phyloP scores from a whole-genome alignment of 768 basidiomycete genomes.

The Naganishia kalamii region DNA sequence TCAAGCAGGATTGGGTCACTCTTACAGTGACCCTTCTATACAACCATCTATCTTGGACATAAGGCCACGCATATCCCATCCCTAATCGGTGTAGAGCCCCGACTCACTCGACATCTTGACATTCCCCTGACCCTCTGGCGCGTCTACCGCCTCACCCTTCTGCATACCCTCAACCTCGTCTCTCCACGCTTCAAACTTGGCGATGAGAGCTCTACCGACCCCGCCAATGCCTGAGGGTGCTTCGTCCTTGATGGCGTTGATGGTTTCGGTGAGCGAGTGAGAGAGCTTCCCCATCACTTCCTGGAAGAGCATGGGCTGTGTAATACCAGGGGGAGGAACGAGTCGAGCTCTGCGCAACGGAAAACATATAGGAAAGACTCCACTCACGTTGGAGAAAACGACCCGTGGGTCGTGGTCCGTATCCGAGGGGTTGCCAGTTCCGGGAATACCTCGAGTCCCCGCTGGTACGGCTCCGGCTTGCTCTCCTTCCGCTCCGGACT shows the following conservation, averaged over 20 bases:
- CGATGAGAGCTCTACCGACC: slow-evolving; percentile 35
- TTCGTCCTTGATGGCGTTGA: slow-evolving; percentile 42
- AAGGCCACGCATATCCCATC: background rate
- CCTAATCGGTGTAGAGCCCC: slow-evolving; percentile 15
- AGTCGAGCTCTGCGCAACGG: no score
- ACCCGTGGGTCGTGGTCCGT: slow-evolving; percentile 35
- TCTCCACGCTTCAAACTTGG: slow-evolving; percentile 37
- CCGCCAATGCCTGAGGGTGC: slow-evolving; percentile 32
- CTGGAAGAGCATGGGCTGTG: slow-evolving; percentile 37
- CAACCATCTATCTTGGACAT: background rate
- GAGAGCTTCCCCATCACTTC: slow-evolving; percentile 39
- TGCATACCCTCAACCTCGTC: slow-evolving; percentile 37
- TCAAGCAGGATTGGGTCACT: no score
- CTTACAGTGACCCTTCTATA: background rate
- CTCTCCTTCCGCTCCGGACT: background rate
- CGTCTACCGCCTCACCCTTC: slow-evolving; percentile 12
- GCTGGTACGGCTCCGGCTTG: slow-evolving; percentile 18
- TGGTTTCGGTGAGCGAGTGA: slow-evolving; percentile 37
- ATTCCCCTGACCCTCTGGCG: slow-evolving; percentile 13
- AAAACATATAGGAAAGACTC: no score
- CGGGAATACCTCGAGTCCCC: slow-evolving; percentile 35
- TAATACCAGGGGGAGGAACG: background rate
- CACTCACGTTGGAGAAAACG: slow-evolving; percentile 44
- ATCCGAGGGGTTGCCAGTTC: slow-evolving; percentile 36
- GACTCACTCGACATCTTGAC: slow-evolving; percentile 15